phyloP scores from a whole-genome alignment of 2,329 filamentous ascomycete species.

The Penicillium capsulatum region DNA sequence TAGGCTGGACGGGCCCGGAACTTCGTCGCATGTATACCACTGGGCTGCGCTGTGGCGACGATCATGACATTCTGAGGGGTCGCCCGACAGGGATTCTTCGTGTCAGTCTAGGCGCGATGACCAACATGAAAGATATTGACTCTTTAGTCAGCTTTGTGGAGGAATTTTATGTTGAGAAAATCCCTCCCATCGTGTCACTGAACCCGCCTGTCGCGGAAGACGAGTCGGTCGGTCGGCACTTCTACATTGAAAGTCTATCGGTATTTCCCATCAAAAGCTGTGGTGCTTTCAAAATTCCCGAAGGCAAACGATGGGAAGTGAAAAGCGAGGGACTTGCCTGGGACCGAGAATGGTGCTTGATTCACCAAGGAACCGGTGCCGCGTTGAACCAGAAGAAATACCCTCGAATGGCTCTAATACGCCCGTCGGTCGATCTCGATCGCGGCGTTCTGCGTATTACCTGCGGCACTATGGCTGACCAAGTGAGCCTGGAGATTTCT shows the following conservation, averaged over 20 bases:
- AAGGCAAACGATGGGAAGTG: conserved; percentile 66
- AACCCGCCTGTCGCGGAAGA: conserved; percentile 12
- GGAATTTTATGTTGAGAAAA: conserved; percentile 59
- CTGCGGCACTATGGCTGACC: conserved; percentile 35
- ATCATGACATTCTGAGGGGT: conserved; percentile 74
- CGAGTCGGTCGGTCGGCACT: conserved; percentile 22
- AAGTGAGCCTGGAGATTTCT: conserved; percentile 35
- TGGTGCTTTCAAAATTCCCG: conserved; percentile 68
- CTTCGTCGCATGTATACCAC: conserved; percentile 79
- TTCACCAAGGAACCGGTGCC: conserved; percentile 79
- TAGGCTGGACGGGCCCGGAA: conserved; percentile 74
- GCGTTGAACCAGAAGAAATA: conserved; percentile 86
- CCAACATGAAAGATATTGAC: conserved; percentile 68
- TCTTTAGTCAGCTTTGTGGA: conserved; percentile 66
- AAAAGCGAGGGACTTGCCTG: conserved; percentile 78
- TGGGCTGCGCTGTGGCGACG: conserved; percentile 78
- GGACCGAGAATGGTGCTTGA: conserved; percentile 95
- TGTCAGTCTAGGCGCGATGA: conserved; percentile 87
- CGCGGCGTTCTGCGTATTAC: conserved; percentile 61
- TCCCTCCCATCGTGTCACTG: conserved; percentile 16
- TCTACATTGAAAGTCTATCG: conserved; percentile 61
- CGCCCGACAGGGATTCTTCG: conserved; percentile 86
- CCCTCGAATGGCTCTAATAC: conserved; percentile 79
- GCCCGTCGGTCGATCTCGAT: conserved; percentile 68
- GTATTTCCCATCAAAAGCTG: conserved; percentile 97